Conservation (phyloP, 2,329 filamentous ascomycete species). For the Clarireedia homoeocarpa region DNA sequence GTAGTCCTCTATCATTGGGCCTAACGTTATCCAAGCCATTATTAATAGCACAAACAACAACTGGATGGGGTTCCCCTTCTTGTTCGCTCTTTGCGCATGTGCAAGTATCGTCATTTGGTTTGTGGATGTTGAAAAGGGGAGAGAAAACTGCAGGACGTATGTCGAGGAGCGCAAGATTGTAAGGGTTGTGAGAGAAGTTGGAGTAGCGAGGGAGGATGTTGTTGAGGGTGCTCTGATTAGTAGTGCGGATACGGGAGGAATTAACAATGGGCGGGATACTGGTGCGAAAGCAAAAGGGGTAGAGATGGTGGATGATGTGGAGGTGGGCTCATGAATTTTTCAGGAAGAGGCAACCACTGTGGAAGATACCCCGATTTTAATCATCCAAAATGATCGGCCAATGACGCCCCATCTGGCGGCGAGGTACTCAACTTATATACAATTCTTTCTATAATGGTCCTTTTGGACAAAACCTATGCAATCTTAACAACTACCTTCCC, state of each 20-base stretch:
- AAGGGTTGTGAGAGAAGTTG: conserved; percentile 25
- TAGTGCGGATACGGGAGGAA: not conserved
- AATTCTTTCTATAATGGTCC: not conserved
- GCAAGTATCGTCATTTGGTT: conserved; percentile 34
- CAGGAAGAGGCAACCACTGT: no score
- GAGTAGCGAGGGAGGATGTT: conserved; percentile 19
- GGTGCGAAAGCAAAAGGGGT: not conserved
- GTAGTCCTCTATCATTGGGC: conserved; percentile 36
- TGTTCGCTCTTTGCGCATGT: conserved; percentile 32
- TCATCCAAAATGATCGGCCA: no score
- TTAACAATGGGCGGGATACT: not conserved
- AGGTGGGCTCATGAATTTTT: not conserved
- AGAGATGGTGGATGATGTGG: not conserved
- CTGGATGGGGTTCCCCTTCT: conserved; percentile 37
- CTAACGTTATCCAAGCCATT: conserved; percentile 36
- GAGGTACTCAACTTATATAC: no score
- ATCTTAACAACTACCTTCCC: conserved; percentile 35
- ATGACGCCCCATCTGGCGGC: no score
- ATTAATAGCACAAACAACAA: conserved; percentile 35
- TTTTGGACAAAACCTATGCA: not conserved
- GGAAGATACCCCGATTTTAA: not conserved
- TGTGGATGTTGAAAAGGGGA: conserved; percentile 34
- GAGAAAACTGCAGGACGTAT: conserved; percentile 32
- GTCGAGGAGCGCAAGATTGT: conserved; percentile 30
- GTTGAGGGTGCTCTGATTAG: conserved; percentile 11